Evolutionary conservation across 225 moss, liverwort and hornwort genomes (phyloP).

Genomic region (Sphagnum tenellum): DNA sequence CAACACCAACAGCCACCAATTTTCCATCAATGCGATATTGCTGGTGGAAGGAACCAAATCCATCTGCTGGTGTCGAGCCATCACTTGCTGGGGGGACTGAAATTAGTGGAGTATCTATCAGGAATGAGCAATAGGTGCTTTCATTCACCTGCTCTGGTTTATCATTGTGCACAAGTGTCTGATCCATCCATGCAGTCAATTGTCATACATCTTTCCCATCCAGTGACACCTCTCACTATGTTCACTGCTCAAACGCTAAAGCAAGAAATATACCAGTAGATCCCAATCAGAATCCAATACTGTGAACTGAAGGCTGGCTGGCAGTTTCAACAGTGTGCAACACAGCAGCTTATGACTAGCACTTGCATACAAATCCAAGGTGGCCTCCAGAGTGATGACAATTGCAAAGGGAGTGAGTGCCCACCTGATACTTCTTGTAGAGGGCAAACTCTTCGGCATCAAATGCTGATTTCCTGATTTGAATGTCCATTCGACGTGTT

Average conservation of each 20-base stretch:
- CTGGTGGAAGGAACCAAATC: slow-evolving; percentile 98
- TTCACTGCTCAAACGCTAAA: too few species aligned
- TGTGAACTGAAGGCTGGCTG: too few species aligned
- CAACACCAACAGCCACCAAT: slow-evolving; percentile 89
- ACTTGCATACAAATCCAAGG: too few species aligned
- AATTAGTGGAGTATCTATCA: slow-evolving; percentile 77
- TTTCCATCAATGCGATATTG: slow-evolving; percentile 80
- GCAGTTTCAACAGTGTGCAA: too few species aligned
- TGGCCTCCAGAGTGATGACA: too few species aligned
- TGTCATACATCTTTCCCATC: too few species aligned
- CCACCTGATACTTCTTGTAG: slow-evolving; percentile 88
- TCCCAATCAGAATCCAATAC: too few species aligned
- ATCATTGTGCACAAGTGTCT: slow-evolving; percentile 86
- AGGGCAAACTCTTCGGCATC: slow-evolving; percentile 84
- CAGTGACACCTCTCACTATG: too few species aligned
- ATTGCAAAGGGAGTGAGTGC: neutral
- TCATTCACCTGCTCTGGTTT: slow-evolving; percentile 67
- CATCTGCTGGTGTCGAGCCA: slow-evolving; percentile 75
- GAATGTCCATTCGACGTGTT: slow-evolving; percentile 38
- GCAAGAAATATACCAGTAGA: too few species aligned
- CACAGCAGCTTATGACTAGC: too few species aligned
- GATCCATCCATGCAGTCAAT: slow-evolving; percentile 7
- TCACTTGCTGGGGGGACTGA: slow-evolving; percentile 56
- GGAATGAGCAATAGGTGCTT: slow-evolving; percentile 62
- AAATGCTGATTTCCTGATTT: slow-evolving; percentile 67